A percentile compares a stretch with the other conserved stretches of the same genome.
Evolutionary conservation across 1,284 basidiomycete species (phyloP).

Genomic region (Ganoderma resinaceum): DNA sequence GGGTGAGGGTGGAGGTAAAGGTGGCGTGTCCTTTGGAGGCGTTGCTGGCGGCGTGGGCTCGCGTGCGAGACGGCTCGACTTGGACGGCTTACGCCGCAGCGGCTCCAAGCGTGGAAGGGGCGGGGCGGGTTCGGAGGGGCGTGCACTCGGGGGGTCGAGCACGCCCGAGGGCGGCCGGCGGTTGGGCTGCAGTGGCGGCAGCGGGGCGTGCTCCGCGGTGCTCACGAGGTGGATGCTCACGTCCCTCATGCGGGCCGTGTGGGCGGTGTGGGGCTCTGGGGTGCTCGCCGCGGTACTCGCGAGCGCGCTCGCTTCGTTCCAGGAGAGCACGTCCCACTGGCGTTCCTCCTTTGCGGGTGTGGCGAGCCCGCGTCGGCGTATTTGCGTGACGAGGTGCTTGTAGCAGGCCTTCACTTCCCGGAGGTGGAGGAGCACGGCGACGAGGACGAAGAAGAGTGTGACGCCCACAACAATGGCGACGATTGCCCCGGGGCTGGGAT

Average conservation of each 20-base stretch:
- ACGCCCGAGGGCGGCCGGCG: constrained; percentile 5
- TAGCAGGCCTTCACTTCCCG: neutral
- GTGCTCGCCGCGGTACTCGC: neutral
- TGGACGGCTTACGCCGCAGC: constrained; percentile 27
- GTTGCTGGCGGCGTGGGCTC: neutral
- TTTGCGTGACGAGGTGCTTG: neutral
- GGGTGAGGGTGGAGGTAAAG: neutral
- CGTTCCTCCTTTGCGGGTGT: constrained; percentile 6
- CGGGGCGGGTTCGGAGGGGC: neutral
- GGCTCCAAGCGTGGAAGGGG: constrained; percentile 13
- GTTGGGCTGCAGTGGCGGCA: constrained; percentile 5
- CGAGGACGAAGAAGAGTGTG: neutral
- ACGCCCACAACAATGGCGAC: neutral
- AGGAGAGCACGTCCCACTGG: constrained; percentile 3
- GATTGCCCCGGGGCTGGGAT: neutral
- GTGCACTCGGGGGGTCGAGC: neutral
- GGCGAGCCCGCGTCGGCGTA: neutral
- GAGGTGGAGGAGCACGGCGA: neutral
- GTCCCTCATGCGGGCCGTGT: constrained; percentile 4
- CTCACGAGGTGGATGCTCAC: constrained; percentile 1
- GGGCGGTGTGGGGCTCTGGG: neutral
- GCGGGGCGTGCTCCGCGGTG: constrained; percentile 1
- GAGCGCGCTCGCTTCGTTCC: constrained; percentile 1
- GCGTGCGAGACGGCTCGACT: neutral
- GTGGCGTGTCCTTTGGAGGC: constrained; percentile 7